Evolutionary conservation across 2,329 filamentous ascomycete species (phyloP).

Genomic region (Epichloe gansuensis): DNA sequence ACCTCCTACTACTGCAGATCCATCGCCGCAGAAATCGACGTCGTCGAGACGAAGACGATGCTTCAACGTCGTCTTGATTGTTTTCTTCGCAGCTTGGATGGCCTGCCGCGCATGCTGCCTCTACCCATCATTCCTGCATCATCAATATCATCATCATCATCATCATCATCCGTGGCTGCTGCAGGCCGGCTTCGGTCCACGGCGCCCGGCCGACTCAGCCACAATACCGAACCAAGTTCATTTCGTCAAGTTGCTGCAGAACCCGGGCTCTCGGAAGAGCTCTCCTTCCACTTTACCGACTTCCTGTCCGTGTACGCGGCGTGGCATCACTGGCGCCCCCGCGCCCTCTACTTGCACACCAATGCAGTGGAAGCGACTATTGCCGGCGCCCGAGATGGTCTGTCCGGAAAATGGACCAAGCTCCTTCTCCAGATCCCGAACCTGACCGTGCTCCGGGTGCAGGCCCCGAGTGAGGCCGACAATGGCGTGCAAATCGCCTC

Average conservation of each 20-base stretch:
- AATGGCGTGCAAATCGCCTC: constrained; percentile 9
- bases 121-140: background rate
- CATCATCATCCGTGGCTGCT: background rate
- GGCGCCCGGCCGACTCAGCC: background rate
- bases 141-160: too few species aligned
- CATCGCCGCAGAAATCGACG: background rate
- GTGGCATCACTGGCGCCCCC: constrained; percentile 2
- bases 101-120: background rate
- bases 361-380: background rate
- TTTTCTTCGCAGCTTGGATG: background rate
- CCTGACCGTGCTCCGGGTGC: constrained; percentile 21
- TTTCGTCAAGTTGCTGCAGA: constrained; percentile 1
- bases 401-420: constrained; percentile 12
- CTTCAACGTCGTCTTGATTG: background rate
- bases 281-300: constrained; percentile 2
- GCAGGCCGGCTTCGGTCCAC: background rate
- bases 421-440: constrained; percentile 13
- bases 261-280: background rate
- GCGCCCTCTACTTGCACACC: constrained; percentile 2
- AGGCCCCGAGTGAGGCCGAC: constrained; percentile 5
- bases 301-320: constrained; percentile 3
- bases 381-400: background rate
- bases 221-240: constrained; percentile 3
- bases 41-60: background rate
- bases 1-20: background rate